Conservation (phyloP, 495 filamentous ascomycete species). For the Daldinia loculata region DNA sequence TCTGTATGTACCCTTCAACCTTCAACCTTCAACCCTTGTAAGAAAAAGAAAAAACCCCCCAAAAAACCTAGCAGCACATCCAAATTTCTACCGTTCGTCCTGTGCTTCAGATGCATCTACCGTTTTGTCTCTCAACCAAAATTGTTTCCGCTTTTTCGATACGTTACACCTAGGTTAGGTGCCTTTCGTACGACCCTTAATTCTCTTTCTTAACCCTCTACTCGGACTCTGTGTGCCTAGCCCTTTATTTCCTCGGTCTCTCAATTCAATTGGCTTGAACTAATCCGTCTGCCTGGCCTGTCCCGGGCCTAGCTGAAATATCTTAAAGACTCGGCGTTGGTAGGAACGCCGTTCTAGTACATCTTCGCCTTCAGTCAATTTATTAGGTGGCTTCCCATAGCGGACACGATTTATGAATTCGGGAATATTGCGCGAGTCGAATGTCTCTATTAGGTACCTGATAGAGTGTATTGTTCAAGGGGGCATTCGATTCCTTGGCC, state of each 20-base stretch:
- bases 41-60: not conserved
- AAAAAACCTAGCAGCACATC: not conserved
- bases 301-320: conserved; percentile 13
- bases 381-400: conserved; percentile 17
- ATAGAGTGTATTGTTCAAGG: conserved; percentile 5
- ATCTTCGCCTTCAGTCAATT: conserved; percentile 6
- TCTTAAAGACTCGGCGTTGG: not conserved
- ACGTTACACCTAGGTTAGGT: conserved; percentile 30
- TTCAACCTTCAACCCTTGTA: not conserved
- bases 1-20: not conserved
- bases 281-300: not conserved
- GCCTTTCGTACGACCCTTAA: not conserved
- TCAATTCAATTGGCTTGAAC: conserved; percentile 3
- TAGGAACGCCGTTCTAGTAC: not conserved
- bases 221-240: too few species aligned
- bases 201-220: not conserved
- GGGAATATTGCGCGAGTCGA: conserved; percentile 33
- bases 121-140: conserved; percentile 23
- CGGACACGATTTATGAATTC: conserved; percentile 15
- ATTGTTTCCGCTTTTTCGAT: conserved; percentile 24
- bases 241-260: not conserved
- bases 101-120: conserved; percentile 28
- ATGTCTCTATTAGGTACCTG: conserved; percentile 12
- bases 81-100: conserved; percentile 2
- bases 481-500: conserved; percentile 12